Conservation (phyloP, 345 rosid species). For the Euphorbia pulcherrima region DNA sequence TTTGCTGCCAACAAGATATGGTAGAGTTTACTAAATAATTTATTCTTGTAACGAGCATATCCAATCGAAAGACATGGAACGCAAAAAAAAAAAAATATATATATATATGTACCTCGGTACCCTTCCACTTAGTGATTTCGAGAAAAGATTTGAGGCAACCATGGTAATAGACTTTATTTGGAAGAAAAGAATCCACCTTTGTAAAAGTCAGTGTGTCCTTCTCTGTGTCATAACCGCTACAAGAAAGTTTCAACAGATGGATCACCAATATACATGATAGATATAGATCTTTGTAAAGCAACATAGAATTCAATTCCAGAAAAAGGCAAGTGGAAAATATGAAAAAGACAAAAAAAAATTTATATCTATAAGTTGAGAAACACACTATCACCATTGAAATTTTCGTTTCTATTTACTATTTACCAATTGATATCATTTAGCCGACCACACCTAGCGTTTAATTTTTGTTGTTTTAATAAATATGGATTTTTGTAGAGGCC, state of each 20-base stretch:
- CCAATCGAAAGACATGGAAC: neutral
- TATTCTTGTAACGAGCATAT: neutral
- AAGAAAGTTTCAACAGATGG: constrained; percentile 22
- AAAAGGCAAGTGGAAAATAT: neutral
- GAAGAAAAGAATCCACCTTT: constrained; percentile 76
- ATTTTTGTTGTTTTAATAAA: too few relatives aligned
- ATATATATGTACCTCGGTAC: constrained; percentile 84
- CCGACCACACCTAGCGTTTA: too few relatives aligned
- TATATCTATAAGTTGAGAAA: neutral
- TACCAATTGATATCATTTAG: too few relatives aligned
- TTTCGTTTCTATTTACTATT: neutral
- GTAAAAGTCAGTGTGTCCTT: constrained; percentile 80
- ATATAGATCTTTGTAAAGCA: neutral
- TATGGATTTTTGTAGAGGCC: too few relatives aligned
- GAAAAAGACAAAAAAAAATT: neutral
- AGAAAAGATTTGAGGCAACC: constrained; percentile 88
- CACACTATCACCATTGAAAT: neutral
- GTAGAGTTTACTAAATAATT: neutral
- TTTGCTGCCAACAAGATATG: neutral
- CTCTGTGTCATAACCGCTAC: constrained; percentile 81
- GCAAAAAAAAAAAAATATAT: too few relatives aligned
- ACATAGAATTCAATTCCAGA: neutral
- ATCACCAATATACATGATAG: constrained; percentile 7
- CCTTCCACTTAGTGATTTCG: constrained; percentile 90
- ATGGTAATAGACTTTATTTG: constrained; percentile 75